A percentile compares a stretch with the other conserved stretches of the same genome.
Evolutionary conservation across 192 early-diverging fungal genomes (phyloP).

Genomic region (Paraglomus brasilianum): DNA sequence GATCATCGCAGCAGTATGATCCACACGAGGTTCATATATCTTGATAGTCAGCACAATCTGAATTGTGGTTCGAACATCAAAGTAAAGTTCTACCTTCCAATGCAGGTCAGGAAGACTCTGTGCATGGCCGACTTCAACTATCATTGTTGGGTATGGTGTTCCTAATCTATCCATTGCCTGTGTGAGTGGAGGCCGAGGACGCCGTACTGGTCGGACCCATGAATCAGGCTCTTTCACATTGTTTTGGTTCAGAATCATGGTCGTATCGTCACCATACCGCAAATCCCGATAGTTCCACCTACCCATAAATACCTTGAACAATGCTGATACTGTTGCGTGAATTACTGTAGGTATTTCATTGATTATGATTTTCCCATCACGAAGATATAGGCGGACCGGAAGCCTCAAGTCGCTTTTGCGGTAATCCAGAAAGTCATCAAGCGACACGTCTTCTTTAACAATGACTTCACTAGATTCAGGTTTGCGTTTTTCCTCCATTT

Average conservation of each 20-base stretch:
- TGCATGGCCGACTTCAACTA: neutral
- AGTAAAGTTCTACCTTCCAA: neutral
- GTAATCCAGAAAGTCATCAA: neutral
- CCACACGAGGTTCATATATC: neutral
- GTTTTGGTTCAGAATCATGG: neutral
- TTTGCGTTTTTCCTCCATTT: too few species aligned
- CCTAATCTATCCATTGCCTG: neutral
- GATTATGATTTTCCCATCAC: too few species aligned
- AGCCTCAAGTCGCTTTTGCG: too few species aligned
- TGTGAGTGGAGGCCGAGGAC: neutral
- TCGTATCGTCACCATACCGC: neutral
- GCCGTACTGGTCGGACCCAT: neutral
- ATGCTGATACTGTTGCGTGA: too few species aligned
- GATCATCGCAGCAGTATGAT: neutral
- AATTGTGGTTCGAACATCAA: neutral
- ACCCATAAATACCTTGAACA: too few species aligned
- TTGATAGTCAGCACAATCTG: neutral
- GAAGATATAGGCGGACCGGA: too few species aligned
- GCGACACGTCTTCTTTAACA: neutral
- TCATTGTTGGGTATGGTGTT: neutral
- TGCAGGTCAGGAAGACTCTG: constrained; percentile 1
- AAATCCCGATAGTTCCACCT: neutral
- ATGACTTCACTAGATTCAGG: constrained; percentile 3
- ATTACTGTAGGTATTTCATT: too few species aligned
- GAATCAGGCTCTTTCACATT: constrained; percentile 3